Base-by-base conservation (phyloP, 2,329 filamentous ascomycete species). In the Fusarium subtropicale region DNA sequence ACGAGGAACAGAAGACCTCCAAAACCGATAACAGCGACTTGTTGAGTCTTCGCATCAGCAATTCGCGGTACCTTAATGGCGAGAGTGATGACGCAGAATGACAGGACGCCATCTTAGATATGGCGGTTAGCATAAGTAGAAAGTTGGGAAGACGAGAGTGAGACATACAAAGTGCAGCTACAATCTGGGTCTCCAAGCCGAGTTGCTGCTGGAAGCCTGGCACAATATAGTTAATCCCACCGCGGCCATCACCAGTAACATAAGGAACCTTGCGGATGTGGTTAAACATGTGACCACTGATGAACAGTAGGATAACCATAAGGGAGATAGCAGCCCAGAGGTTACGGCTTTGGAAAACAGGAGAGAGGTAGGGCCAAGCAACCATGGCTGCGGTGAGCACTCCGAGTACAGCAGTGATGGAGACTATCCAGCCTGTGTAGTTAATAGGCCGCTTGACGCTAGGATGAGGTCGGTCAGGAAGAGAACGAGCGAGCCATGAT, bases 281-380 rank as follows among this genome's bases (percentile, higher is more conserved):
- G 81, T 98, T 99, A 87, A 97, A 99, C 97, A 99, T 99, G 81
- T 98, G 94, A 39, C 96, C 97, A 74, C 92, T 96, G 47, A 92
- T 97, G 82, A 98, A 99, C 60, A 97, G 85, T 42, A 99, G 87
- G 68, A 99, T 94, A 16, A 90, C 86, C 75, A 98, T 94, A 72
- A 99, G 84, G 80, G 92, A 97, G 75, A 97, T 81, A 24, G 92
- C 93, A 26, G 95, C 94, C 96, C 96, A 99, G 20, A 98, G 82
- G 76, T 97, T 98, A 73, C 95, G 91, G 84, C 91, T 97, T 79
- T 94, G 92, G 36, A 97, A 79, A 63, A 97, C 76, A 5, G 95
- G 95, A 13, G 95, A 77, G 15, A 97, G 76, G 75, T 94, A 97
- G 8, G 93, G 92, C 73, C 89, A 92, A 15, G 91, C 87, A 48